Base-by-base conservation (phyloP, 2,329 filamentous ascomycete genomes). In the Sclerotinia nivalis region DNA sequence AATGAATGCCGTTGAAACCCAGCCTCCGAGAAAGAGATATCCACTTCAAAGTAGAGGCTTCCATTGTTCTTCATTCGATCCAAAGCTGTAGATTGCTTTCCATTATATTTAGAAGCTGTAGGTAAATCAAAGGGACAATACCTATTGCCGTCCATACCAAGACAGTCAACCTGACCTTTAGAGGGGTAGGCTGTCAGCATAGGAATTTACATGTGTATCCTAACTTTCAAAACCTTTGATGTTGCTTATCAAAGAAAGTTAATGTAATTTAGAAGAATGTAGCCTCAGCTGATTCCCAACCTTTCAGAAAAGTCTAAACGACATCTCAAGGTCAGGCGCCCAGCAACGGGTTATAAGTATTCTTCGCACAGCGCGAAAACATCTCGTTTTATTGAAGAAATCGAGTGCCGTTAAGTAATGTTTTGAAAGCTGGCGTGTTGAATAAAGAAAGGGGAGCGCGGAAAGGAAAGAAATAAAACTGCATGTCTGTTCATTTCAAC, bases 261-360 rank as follows among this genome's bases (percentile, higher is more conserved):
- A 13, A 34, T 13, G 18, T n/a, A 12, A 25, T 40, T 20, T 52
- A 43, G 22, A 69, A 69, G 64, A 70, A 74, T 87, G 87, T 91
- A 84, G 88, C 88, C 88, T 84, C 87, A 85, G 86, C 88, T 91
- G 88, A 91, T 91, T 91, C 88, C 88, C 84, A 85, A 83, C 81
- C 84, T 85, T 82, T 90, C 87, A 84, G 81, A 81, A 84, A 83
- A 81, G 83, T 86, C 85, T 81, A 80, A 87, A 89, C 82, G 86
- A 86, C 84, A 83, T 82, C 85, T 89, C 87, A 86, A 88, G 85
- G 82, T 82, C 86, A 85, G 88, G 88, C 87, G 88, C 88, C 88
- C 88, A 91, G 88, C 87, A 84, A 89, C 86, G 87, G 87, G 87
- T 85, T 68, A 66, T 79, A 76, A 75, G 82, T 83, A 82, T 74